Evolutionary conservation across 345 rosid genomes (phyloP), one percentile per base, ranked within the genome.

Genomic region (Turritis glabra): DNA sequence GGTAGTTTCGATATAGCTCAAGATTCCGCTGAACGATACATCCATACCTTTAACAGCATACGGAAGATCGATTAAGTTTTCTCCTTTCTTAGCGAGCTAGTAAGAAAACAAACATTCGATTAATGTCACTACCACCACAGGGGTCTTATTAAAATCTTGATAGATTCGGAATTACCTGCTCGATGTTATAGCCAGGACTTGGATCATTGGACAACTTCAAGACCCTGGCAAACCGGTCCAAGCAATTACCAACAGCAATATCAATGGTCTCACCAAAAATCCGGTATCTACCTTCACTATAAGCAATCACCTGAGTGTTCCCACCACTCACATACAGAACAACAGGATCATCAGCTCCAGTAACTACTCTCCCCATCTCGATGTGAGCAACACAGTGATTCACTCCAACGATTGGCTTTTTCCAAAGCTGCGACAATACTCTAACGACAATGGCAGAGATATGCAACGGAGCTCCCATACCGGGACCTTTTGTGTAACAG

Each of bases 371-470:
- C 27, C 97, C 98, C 98, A 96, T 96, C 85, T 96, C 99, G 53
- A 92, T 92, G 72, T 95, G 99, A 0, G 98, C 99, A 56, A 96
- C 99, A 26, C 99, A 96, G 38, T 96, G 99, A 73, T 96, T 96
- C 59, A 92, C 97, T 0, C 84, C 97, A 41, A 90, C 90, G 77
- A 92, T 79, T 0, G 98, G 95, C 75, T 89, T 92, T 77, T 89
- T 90, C 98, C 99, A 96, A n/a, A 90, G 76, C 73, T 80, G 87
- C 1, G 99, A 92, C 73, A 96, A 87, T 33, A 90, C 88, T 57
- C 97, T 80, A 30, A 92, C 81, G 7, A 92, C 99, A 44, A 88
- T 44, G 5, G 95, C 92, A 12, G 97, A 72, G 1, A 96, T 95
- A 27, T 92, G 98, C 59, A 96, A 67, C 0, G 97, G 98, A 0